phyloP scores from a whole-genome alignment of 257 asterid species.

The Buddleja alternifolia region DNA sequence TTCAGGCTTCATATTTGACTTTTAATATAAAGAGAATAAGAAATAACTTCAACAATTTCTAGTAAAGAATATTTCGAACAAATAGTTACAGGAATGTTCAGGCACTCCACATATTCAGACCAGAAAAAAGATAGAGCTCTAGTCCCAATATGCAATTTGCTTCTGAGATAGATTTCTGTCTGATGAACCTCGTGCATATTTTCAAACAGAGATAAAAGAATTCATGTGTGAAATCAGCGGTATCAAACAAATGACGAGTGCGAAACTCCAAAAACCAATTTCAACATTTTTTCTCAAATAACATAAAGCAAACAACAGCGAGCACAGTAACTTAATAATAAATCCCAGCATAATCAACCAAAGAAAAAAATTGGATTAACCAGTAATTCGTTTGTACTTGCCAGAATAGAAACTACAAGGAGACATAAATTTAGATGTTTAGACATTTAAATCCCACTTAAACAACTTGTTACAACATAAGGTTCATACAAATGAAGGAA shows the following conservation, averaged over 20 bases:
- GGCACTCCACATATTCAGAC: slow-evolving; percentile 1
- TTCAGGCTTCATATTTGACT: neutral
- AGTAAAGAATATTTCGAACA: neutral
- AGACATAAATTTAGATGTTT: slow-evolving; percentile 6
- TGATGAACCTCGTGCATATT: neutral
- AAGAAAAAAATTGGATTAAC: neutral
- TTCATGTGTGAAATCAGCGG: slow-evolving; percentile 19
- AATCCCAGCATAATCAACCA: slow-evolving; percentile 8
- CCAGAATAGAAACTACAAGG: slow-evolving; percentile 5
- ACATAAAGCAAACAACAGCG: neutral
- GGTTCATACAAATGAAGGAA: slow-evolving; percentile 30
- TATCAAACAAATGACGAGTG: neutral
- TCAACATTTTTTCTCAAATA: slow-evolving; percentile 4
- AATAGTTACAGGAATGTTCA: neutral
- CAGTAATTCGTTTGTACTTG: neutral
- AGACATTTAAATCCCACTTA: neutral
- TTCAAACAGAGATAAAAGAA: slow-evolving; percentile 9
- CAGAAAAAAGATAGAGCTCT: slow-evolving; percentile 3
- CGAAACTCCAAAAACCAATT: neutral
- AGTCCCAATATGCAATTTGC: no score
- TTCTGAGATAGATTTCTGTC: slow-evolving; percentile 15
- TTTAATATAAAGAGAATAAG: neutral
- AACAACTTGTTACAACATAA: slow-evolving; percentile 7
- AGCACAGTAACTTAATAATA: slow-evolving; percentile 2
- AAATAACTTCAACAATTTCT: neutral